These are phyloP conservation scores for Colletotrichum godetiae DNA, from an alignment of 2,329 filamentous ascomycete genomes.

Conservation along the genomic window DNA sequence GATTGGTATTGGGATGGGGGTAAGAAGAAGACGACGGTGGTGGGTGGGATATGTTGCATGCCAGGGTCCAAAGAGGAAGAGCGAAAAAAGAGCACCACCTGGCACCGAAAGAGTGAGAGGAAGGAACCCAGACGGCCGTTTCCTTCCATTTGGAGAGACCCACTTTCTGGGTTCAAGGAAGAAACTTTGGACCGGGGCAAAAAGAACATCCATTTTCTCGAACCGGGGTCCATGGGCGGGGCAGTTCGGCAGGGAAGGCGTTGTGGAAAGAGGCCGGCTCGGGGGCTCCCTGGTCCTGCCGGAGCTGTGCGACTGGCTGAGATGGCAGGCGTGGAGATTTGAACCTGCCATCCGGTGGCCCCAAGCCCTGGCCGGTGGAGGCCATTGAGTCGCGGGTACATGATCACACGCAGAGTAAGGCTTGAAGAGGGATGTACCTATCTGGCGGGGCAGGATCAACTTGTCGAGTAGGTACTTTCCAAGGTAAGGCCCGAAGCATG, in stretches of 20 bases:
- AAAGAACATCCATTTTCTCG: background rate
- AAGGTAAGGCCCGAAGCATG: background rate
- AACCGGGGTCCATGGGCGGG: constrained; percentile 3
- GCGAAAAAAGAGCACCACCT: background rate
- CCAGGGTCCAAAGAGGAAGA: constrained; percentile 8
- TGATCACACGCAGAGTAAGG: constrained; percentile 20
- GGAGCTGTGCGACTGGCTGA: constrained; percentile 21
- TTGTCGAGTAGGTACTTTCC: too few species aligned
- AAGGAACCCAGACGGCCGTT: constrained; percentile 21
- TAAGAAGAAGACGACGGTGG: background rate
- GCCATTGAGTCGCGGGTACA: constrained; percentile 31
- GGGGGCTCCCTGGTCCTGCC: constrained; percentile 10
- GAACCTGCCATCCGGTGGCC: constrained; percentile 26
- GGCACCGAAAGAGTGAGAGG: background rate
- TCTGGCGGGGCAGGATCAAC: background rate
- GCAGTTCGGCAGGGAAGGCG: constrained; percentile 16
- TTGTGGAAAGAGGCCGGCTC: constrained; percentile 17
- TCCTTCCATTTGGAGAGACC: constrained; percentile 24
- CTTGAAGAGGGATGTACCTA: constrained; percentile 15
- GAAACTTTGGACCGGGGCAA: constrained; percentile 6
- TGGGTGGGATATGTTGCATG: background rate
- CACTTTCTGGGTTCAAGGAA: constrained; percentile 22
- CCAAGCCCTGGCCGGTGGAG: constrained; percentile 25
- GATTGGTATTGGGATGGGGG: background rate
- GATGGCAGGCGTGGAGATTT: constrained; percentile 24